Percentiles rank a stretch among this genome's conserved stretches.
Conservation (phyloP, 176 grass and related monocot species). For the Rhynchospora pubera region DNA sequence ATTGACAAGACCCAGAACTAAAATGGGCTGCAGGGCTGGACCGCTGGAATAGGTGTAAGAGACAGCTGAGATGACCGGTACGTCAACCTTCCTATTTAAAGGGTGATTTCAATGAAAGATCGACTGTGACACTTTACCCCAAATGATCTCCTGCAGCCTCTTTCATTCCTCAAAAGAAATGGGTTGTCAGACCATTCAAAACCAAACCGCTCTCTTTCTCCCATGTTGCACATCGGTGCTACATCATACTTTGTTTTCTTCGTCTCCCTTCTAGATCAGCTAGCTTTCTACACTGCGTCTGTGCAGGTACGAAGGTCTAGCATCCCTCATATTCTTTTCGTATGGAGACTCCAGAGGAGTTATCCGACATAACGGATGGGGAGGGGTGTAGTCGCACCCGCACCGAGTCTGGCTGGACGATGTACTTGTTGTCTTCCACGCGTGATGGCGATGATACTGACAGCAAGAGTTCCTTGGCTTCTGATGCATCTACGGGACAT, state of each 20-base stretch:
- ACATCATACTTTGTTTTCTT: conserved; percentile 12
- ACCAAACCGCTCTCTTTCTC: conserved; percentile 3
- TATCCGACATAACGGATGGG: conserved; percentile 55
- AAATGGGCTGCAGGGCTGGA: neutral
- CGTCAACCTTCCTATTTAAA: conserved; percentile 24
- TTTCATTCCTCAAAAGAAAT: conserved; percentile 11
- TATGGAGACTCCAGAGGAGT: conserved; percentile 27
- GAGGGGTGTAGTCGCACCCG: conserved; percentile 54
- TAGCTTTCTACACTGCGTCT: neutral
- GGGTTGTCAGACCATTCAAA: conserved; percentile 19
- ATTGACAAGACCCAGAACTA: conserved; percentile 23
- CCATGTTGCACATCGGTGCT: neutral
- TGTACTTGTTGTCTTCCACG: conserved; percentile 72
- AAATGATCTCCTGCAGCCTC: conserved; percentile 2
- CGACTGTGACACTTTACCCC: conserved; percentile 20
- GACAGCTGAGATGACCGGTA: conserved; percentile 19
- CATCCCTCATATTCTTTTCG: neutral
- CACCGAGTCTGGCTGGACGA: conserved; percentile 84
- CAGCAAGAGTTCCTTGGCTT: conserved; percentile 60
- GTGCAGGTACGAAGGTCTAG: neutral
- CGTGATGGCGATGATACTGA: conserved; percentile 35
- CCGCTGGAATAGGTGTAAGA: conserved; percentile 12
- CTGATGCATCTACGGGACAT: conserved; percentile 74
- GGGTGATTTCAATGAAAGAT: conserved; percentile 9
- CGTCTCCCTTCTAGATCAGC: neutral